These are phyloP conservation scores for Albizia julibrissin DNA, from an alignment of 306 rosid genomes.

Conservation along the genomic window DNA sequence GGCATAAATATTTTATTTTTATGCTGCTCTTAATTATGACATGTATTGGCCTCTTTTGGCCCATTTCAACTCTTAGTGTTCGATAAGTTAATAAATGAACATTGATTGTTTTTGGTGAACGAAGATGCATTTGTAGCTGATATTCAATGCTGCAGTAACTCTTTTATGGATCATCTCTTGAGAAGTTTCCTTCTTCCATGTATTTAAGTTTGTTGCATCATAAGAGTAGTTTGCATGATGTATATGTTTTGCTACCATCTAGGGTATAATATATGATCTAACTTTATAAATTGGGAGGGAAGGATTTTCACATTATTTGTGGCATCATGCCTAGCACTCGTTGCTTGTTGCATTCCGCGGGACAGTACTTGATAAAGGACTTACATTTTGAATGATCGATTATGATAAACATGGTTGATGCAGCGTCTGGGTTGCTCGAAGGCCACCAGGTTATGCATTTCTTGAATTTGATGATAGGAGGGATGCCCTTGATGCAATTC, in stretches of 20 bases:
- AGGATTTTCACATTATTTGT: background rate
- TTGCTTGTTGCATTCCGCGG: background rate
- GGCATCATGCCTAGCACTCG: background rate
- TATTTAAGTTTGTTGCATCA: background rate
- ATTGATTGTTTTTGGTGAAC: background rate
- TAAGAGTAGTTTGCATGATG: background rate
- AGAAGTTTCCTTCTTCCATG: background rate
- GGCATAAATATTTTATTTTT: background rate
- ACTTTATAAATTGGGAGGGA: background rate
- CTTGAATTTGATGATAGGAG: constrained; percentile 93
- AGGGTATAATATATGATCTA: background rate
- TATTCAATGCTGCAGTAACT: background rate
- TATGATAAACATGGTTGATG: constrained; percentile 14
- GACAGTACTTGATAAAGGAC: background rate
- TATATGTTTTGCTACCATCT: background rate
- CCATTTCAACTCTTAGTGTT: background rate
- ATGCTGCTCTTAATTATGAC: background rate
- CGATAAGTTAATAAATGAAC: background rate
- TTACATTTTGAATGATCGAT: background rate
- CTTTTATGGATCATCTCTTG: background rate
- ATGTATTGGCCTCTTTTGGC: background rate
- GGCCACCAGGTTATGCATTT: constrained; percentile 97
- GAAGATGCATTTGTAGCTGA: background rate
- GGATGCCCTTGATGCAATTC: constrained; percentile 94
- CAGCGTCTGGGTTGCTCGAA: constrained; percentile 98